Evolutionary conservation across 768 basidiomycete species (phyloP).

Genomic region (Serendipita vermifera): DNA sequence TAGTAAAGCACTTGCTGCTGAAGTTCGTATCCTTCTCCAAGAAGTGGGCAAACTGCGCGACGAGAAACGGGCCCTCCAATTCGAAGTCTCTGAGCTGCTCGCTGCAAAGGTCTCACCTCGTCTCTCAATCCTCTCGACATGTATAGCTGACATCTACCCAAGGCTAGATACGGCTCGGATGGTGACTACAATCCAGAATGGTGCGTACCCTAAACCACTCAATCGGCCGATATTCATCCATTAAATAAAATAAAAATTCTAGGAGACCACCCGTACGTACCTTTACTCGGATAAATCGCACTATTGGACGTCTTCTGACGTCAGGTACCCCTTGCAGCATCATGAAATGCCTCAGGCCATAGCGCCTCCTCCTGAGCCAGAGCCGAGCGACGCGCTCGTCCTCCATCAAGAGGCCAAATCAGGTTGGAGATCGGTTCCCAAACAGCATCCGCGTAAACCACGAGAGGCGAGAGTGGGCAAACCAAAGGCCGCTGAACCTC

Average conservation of each 20-base stretch:
- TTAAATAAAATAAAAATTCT: too few species aligned
- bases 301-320: too few species aligned
- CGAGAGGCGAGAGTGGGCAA: conserved; percentile 10
- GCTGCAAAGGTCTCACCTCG: conserved; percentile 23
- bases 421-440: conserved; percentile 15
- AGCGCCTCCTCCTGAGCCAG: conserved; percentile 10
- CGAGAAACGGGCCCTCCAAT: conserved; percentile 43
- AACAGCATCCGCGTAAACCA: conserved; percentile 8
- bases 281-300: background rate
- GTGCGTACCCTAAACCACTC: background rate
- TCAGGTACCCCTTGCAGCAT: background rate
- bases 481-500: conserved; percentile 11
- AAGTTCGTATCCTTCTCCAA: conserved; percentile 47
- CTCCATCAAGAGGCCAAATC: conserved; percentile 13
- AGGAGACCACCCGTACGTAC: conserved; percentile 6
- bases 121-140: background rate
- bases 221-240: background rate
- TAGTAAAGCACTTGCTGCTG: conserved; percentile 46
- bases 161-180: conserved; percentile 18
- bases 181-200: conserved; percentile 14
- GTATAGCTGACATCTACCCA: conserved; percentile 17
- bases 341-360: conserved; percentile 10
- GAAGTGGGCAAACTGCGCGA: conserved; percentile 50
- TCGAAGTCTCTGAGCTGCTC: conserved; percentile 7
- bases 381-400: conserved; percentile 8